Percentiles rank a stretch among this genome's conserved stretches.
These are phyloP conservation scores for Buddleja alternifolia DNA, from an alignment of 257 asterid species.

Conservation along the genomic window DNA sequence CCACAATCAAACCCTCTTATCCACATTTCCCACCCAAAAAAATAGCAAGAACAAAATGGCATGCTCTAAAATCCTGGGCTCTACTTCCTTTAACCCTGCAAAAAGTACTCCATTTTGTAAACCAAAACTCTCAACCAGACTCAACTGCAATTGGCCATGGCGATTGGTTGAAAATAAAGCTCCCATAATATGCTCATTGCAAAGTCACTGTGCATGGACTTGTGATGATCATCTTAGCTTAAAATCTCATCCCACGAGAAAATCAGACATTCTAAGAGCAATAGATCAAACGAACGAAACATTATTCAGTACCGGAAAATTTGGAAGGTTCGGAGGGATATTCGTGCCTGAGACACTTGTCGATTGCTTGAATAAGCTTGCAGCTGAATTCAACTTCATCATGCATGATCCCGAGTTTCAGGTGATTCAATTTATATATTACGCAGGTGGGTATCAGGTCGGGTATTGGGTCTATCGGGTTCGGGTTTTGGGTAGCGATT, in stretches of 20 bases:
- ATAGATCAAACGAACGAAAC: conserved; percentile 32
- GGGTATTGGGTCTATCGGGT: no score
- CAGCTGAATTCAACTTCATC: conserved; percentile 46
- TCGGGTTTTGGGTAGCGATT: no score
- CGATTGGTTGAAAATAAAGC: background rate
- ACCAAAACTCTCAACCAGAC: background rate
- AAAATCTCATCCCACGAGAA: background rate
- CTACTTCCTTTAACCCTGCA: background rate
- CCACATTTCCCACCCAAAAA: background rate
- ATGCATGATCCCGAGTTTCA: conserved; percentile 55
- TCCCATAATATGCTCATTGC: conserved; percentile 11
- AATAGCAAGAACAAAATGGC: background rate
- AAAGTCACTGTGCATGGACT: background rate
- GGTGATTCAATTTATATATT: conserved; percentile 38
- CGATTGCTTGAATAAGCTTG: conserved; percentile 53
- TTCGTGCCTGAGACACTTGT: conserved; percentile 76
- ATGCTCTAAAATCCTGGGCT: background rate
- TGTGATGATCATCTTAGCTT: background rate
- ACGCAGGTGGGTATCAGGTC: no score
- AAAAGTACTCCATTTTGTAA: background rate
- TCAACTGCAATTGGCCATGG: background rate
- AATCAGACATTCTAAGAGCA: conserved; percentile 16
- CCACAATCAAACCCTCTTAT: no score
- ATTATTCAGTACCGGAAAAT: conserved; percentile 42
- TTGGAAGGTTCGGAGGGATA: conserved; percentile 72